Percentiles rank a stretch among this genome's conserved stretches.
Evolutionary conservation across 768 basidiomycete genomes (phyloP).

Genomic region (Rhizopogon vulgaris): DNA sequence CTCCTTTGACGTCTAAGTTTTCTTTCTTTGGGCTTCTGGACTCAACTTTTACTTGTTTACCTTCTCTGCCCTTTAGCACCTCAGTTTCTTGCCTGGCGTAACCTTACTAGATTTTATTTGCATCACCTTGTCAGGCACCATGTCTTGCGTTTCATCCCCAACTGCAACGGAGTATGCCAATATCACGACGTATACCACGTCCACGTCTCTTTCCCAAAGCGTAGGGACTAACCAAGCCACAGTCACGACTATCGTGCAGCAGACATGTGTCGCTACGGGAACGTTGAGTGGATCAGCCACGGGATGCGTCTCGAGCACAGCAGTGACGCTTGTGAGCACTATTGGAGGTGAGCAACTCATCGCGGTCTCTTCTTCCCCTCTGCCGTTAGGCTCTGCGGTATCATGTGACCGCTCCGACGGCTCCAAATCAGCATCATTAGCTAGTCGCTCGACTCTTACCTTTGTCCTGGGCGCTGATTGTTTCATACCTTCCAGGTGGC

Average conservation of each 20-base stretch:
- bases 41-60: neutral
- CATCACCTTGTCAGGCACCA: slow-evolving; percentile 1
- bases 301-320: slow-evolving; percentile 22
- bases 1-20: neutral
- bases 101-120: neutral
- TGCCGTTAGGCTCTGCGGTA: neutral
- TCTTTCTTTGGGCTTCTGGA: neutral
- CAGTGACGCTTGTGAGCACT: slow-evolving; percentile 25
- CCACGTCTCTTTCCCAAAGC: slow-evolving; percentile 33
- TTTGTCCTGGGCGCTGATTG: slow-evolving; percentile 9
- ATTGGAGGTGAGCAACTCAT: slow-evolving; percentile 26
- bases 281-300: slow-evolving; percentile 17
- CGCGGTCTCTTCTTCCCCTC: neutral
- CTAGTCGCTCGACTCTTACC: neutral
- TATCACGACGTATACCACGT: slow-evolving; percentile 27
- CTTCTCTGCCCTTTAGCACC: neutral
- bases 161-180: slow-evolving; percentile 37
- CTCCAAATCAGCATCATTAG: neutral
- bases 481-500: slow-evolving; percentile 14
- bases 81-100: neutral
- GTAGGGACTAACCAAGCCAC: slow-evolving; percentile 24
- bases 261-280: slow-evolving; percentile 28
- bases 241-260: slow-evolving; percentile 26
- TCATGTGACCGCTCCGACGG: slow-evolving; percentile 13
- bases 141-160: slow-evolving; percentile 37